Conservation (phyloP, 139 green algal genomes). For the Dunaliella primolecta region DNA sequence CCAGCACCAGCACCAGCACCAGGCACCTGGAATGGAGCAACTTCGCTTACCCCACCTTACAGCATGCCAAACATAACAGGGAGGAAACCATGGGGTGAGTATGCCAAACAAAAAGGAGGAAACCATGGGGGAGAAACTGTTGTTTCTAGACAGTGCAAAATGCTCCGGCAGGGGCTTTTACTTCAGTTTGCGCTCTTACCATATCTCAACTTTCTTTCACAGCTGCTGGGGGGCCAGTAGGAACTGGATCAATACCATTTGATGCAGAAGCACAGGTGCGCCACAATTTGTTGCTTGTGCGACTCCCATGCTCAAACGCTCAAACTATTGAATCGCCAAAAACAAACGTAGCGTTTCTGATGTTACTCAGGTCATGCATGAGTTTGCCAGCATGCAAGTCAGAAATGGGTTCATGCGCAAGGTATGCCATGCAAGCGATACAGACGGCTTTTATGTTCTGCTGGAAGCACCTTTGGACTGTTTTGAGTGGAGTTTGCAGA, state of each 20-base stretch:
- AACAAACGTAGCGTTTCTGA: not conserved
- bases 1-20: not conserved
- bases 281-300: not conserved
- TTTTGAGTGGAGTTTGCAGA: not conserved
- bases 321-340: not conserved
- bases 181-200: too few relatives aligned
- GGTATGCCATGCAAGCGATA: constrained; percentile 20
- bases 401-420: constrained; percentile 58
- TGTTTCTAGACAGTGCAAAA: too few relatives aligned
- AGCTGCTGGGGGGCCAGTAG: constrained; percentile 10
- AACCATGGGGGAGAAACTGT: not conserved
- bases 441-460: not conserved
- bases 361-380: constrained; percentile 5
- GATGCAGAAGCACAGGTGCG: constrained; percentile 21
- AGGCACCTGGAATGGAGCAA: not conserved
- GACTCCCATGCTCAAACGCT: not conserved
- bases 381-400: constrained; percentile 22
- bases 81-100: not conserved
- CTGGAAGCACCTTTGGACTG: not conserved
- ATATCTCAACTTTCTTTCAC: too few relatives aligned
- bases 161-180: too few relatives aligned
- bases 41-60: too few relatives aligned
- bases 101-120: too few relatives aligned
- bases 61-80: not conserved
- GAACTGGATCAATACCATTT: not conserved